Conservation (phyloP, 306 rosid species). For the Vicia sativa region DNA sequence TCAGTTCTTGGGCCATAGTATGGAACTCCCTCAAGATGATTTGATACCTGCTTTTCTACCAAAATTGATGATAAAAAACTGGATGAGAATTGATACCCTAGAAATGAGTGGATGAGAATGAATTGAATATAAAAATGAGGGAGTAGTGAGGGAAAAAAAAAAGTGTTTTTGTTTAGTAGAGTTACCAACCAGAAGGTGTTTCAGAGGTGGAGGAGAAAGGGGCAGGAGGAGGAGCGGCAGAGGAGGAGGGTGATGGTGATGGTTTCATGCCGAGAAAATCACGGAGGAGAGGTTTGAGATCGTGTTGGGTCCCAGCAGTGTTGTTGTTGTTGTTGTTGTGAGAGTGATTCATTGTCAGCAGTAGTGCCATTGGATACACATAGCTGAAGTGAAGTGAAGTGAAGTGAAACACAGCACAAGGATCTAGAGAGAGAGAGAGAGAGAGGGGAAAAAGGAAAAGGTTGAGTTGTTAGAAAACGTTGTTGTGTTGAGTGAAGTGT, state of each 20-base stretch:
- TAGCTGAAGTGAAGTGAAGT: slow-evolving; percentile 4
- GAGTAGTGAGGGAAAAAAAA: not conserved
- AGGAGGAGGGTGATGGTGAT: slow-evolving; percentile 49
- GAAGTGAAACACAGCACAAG: slow-evolving; percentile 3
- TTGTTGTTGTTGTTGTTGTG: slow-evolving; percentile 44
- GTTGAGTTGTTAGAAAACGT: slow-evolving; percentile 9
- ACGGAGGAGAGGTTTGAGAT: slow-evolving; percentile 63
- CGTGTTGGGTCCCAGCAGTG: slow-evolving; percentile 35
- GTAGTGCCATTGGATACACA: slow-evolving; percentile 50
- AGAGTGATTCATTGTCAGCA: slow-evolving; percentile 62
- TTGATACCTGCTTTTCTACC: slow-evolving; percentile 70
- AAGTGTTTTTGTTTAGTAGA: not conserved
- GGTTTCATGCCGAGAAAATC: slow-evolving; percentile 86
- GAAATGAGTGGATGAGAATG: slow-evolving; percentile 35
- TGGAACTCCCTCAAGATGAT: slow-evolving; percentile 91
- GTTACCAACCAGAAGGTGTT: slow-evolving; percentile 86
- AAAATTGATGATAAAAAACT: slow-evolving; percentile 35
- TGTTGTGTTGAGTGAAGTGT: not conserved
- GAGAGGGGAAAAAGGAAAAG: slow-evolving; percentile 33
- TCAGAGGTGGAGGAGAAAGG: slow-evolving; percentile 82
- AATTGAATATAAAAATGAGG: slow-evolving; percentile 2
- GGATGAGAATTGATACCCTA: slow-evolving; percentile 34
- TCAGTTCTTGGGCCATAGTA: slow-evolving; percentile 83
- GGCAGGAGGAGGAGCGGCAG: slow-evolving; percentile 67
- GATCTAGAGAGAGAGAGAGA: slow-evolving; percentile 2